Evolutionary conservation across 345 rosid genomes (phyloP).

Genomic region (Camelina hispida): DNA sequence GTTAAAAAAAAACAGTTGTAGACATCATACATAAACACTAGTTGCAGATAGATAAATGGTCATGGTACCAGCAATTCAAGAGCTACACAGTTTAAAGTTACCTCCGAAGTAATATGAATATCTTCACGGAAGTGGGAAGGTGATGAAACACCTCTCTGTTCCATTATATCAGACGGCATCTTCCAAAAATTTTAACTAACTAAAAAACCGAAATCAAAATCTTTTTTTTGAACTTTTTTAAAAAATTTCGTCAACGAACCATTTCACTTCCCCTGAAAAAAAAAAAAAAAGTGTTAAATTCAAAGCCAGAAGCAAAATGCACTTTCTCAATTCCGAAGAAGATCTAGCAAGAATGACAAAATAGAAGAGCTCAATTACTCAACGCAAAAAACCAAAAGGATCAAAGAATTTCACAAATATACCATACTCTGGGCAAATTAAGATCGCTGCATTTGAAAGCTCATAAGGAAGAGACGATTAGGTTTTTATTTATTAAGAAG

Average conservation of each 20-base stretch:
- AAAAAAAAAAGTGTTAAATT: constrained; percentile 2
- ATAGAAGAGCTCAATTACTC: not conserved
- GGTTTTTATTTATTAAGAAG: constrained; percentile 15
- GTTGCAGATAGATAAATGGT: constrained; percentile 21
- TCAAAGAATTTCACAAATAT: constrained; percentile 1
- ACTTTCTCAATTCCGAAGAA: constrained; percentile 12
- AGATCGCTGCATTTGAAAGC: constrained; percentile 5
- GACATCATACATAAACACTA: not conserved
- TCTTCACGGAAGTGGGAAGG: constrained; percentile 56
- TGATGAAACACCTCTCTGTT: constrained; percentile 52
- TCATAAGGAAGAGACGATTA: constrained; percentile 26
- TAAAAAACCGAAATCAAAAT: constrained; percentile 28
- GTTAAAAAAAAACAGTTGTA: constrained; percentile 34
- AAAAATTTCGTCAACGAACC: constrained; percentile 30
- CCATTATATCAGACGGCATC: constrained; percentile 75
- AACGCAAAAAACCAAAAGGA: not conserved
- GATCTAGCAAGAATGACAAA: constrained; percentile 2
- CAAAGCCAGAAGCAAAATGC: constrained; percentile 27
- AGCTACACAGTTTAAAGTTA: constrained; percentile 37
- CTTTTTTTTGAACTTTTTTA: constrained; percentile 26
- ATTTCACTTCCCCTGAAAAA: constrained; percentile 44
- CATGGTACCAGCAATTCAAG: constrained; percentile 16
- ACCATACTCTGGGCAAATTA: not conserved
- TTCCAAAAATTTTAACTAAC: constrained; percentile 34
- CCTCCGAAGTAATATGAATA: constrained; percentile 54